Base-by-base conservation (phyloP, 177 flowering plant genomes). In the Vitis hybrid region DNA sequence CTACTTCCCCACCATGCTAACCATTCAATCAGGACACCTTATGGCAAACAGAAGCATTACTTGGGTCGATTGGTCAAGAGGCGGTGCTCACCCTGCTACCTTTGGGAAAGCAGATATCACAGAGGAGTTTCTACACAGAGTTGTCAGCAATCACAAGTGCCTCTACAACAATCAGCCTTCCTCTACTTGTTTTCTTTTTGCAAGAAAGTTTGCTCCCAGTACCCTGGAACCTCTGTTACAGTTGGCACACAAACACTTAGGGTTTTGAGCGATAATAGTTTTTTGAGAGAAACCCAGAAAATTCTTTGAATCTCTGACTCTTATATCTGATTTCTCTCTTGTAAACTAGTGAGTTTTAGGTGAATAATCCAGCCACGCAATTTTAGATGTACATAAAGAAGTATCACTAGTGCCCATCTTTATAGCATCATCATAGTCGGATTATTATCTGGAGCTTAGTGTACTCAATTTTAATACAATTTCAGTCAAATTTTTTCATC, bases 21-120 rank as follows among this genome's bases (percentile, higher is more conserved):
- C 81, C 56, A 84, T 86, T 56, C 52, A 68, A 63, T 74, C 83
- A 1, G 48, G 79, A 4, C 3, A 72, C 50, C 59, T 67, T 2
- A 52, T 86, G 16, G 88, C 90, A 9, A 85, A 87, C 60, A 66
- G 88, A 60, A 87, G 81, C 70, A 1, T 85, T 51, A 85, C 88
- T 18, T 87, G 86, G 87, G 86, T 81, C 32, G 90, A 87, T 54
- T 87, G 90, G 90, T 83, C 88, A 13, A 78, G 87, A 52, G 90
- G 90, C 7, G 90, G 90, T 2, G 67, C 87, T 56, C 90, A 87
- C 66, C 90, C 90, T 0, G 84, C 82, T n/a, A 83, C 82, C 11
- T 87, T 83, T 68, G 85, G 83, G 21, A 66, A 72, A 48, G 49
- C 72, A 0, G 86, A 85, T 58, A 67, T 85, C 21, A 78, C 82